Percentiles rank a stretch among this genome's conserved stretches.
Evolutionary conservation across 2,329 filamentous ascomycete genomes (phyloP).

Genomic region (Nannizzia gypsea): DNA sequence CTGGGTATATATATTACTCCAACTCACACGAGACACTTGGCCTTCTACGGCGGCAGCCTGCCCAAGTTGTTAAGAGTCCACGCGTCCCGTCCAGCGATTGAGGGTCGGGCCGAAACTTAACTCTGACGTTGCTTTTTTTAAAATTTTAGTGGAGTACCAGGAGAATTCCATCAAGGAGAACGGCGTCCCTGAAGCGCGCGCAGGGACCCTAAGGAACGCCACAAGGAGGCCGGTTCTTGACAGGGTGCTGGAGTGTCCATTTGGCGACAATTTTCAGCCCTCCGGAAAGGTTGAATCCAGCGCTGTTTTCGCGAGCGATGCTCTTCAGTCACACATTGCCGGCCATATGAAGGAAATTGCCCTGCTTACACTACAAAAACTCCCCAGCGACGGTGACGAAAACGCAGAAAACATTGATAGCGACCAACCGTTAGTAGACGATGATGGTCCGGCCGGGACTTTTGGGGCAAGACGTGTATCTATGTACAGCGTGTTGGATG

Average conservation of each 20-base stretch:
- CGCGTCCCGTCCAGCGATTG: too few relatives aligned
- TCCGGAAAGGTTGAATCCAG: constrained; percentile 16
- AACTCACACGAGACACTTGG: background rate
- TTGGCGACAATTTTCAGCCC: constrained; percentile 20
- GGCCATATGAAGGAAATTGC: constrained; percentile 24
- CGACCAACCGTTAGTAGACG: constrained; percentile 19
- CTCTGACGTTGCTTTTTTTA: too few relatives aligned
- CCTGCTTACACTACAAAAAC: constrained; percentile 23
- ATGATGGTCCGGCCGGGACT: constrained; percentile 12
- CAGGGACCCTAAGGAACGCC: constrained; percentile 17
- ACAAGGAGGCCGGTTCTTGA: constrained; percentile 19
- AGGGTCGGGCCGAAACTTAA: too few relatives aligned
- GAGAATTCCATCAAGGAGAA: constrained; percentile 20
- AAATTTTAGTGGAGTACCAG: too few relatives aligned
- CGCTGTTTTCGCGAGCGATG: constrained; percentile 16
- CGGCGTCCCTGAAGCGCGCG: constrained; percentile 14
- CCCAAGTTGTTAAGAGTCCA: too few relatives aligned
- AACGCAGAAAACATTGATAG: constrained; percentile 18
- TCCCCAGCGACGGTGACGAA: constrained; percentile 19
- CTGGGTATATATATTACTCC: too few relatives aligned
- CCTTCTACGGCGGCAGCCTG: too few relatives aligned
- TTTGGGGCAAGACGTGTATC: constrained; percentile 15
- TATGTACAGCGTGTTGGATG: constrained; percentile 23
- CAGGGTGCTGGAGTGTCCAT: constrained; percentile 20
- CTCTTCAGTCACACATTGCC: constrained; percentile 22